These are phyloP conservation scores for Licmophora abbreviata DNA, from an alignment of 108 stramenopile genomes.

Conservation along the genomic window DNA sequence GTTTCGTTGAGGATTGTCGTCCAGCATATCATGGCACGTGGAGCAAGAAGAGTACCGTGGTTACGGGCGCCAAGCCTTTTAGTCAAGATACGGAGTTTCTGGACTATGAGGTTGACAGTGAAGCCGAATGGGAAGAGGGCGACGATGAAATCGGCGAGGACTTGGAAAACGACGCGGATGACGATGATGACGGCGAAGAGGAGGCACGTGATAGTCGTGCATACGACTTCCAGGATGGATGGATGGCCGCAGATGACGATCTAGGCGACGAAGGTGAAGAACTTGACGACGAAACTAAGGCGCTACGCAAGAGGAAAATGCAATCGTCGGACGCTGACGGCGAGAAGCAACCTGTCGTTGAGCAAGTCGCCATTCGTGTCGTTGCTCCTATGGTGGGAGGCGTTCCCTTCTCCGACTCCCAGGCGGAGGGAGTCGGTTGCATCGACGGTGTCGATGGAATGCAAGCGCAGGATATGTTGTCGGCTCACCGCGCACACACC, in stretches of 20 bases:
- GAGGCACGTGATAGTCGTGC: conserved; percentile 31
- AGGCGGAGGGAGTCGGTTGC: not conserved
- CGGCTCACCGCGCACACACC: conserved; percentile 16
- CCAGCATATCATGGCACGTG: conserved; percentile 88
- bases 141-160: conserved; percentile 83
- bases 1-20: conserved; percentile 77
- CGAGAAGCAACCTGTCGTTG: not conserved
- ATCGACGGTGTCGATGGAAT: conserved; percentile 5
- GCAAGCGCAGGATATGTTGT: not conserved
- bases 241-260: conserved; percentile 76
- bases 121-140: conserved; percentile 90
- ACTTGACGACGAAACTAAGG: conserved; percentile 59
- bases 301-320: conserved; percentile 56
- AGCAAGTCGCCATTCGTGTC: conserved; percentile 22
- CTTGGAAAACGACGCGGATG: conserved; percentile 46
- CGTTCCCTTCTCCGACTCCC: conserved; percentile 7
- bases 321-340: conserved; percentile 15
- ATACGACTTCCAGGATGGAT: conserved; percentile 65
- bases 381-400: conserved; percentile 52
- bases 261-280: conserved; percentile 42
- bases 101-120: conserved; percentile 86
- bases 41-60: conserved; percentile 66
- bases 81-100: conserved; percentile 52
- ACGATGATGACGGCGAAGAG: conserved; percentile 61
- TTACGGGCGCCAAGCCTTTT: conserved; percentile 71